These are phyloP conservation scores for Diutina pseudorugosa DNA, from an alignment of 1,139 yeast genomes.

Conservation along the genomic window DNA sequence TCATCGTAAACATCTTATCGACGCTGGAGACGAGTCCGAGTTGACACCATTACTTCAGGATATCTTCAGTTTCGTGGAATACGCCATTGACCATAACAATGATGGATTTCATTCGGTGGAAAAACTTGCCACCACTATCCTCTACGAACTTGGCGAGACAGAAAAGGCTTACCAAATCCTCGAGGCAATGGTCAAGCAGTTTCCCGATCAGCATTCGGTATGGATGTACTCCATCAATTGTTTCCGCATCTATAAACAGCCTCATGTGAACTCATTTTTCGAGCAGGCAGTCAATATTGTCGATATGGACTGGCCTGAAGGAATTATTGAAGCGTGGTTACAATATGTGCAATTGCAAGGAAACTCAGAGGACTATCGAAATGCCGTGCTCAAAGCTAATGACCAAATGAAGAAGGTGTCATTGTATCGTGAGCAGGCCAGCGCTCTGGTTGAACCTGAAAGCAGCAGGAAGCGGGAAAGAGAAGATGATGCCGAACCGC, in stretches of 20 bases:
- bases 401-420: not conserved
- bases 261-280: not conserved
- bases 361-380: not conserved
- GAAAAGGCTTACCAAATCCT: not conserved
- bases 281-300: not conserved
- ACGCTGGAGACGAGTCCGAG: not conserved
- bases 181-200: not conserved
- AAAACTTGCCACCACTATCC: not conserved
- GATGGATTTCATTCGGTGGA: not conserved
- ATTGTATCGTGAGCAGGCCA: not conserved
- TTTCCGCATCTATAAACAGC: not conserved
- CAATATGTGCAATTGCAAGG: not conserved
- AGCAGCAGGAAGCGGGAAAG: not conserved
- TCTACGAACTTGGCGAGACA: not conserved
- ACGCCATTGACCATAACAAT: not conserved
- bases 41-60: not conserved
- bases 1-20: not conserved
- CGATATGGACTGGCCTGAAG: not conserved
- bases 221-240: not conserved
- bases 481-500: not conserved
- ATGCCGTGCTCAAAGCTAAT: not conserved
- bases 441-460: not conserved
- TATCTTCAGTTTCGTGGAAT: not conserved
- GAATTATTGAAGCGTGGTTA: not conserved
- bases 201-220: not conserved